Evolutionary conservation across 2,329 filamentous ascomycete genomes (phyloP), one percentile per base, ranked within the genome.

Genomic region (Dothiorella sarmentorum): DNA sequence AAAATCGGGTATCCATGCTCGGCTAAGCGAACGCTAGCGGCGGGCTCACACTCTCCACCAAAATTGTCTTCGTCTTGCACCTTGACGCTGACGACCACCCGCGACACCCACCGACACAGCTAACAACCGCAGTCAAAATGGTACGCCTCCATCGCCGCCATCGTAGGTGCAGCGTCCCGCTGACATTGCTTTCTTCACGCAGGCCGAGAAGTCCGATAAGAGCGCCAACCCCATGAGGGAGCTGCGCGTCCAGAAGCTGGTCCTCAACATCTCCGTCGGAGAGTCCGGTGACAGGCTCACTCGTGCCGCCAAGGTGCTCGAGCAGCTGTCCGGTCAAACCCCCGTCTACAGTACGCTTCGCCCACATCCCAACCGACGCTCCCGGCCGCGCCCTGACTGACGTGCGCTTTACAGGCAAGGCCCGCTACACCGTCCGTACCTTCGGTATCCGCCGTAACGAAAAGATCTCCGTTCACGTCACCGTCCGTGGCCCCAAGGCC

Each of bases 381-480:
- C 15, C 20, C 44, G 18, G 35, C 37, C 44, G 18, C 35, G 31
- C 49, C 38, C 35, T 42, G 38, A 53, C 37, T 51, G 31, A 37
- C 31, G 15, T 63, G 58, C 63, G 38, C 52, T 60, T 60, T 61
- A 71, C 74, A 92, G 90, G 89, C 91, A 99, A 99, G 90, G 94
- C 94, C 80, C 91, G 94, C 77, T 99, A 97, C 88, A 99, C 94
- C 71, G 94, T 99, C 86, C 93, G 94, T 84, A 97, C 93, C 77
- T 99, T 99, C 82, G 94, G 94, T 88, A 99, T 99, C 87, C 93
- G 94, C 80, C 93, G 94, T 91, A 99, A 99, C 89, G 94, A 99
- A 81, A 97, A 97, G 90, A 99, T 99, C 76, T 84, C 94, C 69
- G 94, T 99, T 71, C 94, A 99, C 85, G 94, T 99, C 77, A 99